Conservation (phyloP, 2,329 filamentous ascomycete genomes). For the Clarireedia monteithiana region DNA sequence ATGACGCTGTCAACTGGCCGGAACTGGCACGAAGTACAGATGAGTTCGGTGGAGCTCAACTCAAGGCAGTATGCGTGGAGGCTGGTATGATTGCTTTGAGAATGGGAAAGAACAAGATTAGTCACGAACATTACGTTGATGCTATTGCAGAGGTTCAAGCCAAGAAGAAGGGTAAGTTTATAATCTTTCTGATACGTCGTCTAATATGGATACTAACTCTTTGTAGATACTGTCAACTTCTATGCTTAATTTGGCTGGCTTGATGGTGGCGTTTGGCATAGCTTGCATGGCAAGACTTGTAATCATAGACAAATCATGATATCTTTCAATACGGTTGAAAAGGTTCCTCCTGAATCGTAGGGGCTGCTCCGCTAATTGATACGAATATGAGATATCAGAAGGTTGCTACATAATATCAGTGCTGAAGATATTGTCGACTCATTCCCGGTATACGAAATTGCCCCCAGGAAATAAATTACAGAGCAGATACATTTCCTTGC, state of each 20-base stretch:
- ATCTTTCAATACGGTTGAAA: conserved; percentile 3
- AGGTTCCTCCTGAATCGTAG: background rate
- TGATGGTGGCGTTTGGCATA: conserved; percentile 21
- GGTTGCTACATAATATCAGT: too few species aligned
- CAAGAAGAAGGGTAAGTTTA: conserved; percentile 53
- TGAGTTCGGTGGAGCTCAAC: conserved; percentile 94
- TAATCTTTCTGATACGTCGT: conserved; percentile 24
- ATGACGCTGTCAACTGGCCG: conserved; percentile 88
- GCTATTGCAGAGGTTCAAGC: conserved; percentile 93
- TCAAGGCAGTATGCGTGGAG: conserved; percentile 98
- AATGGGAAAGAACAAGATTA: conserved; percentile 91
- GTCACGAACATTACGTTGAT: conserved; percentile 97
- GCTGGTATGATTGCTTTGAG: conserved; percentile 97
- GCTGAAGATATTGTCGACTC: background rate
- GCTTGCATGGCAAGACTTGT: conserved; percentile 22
- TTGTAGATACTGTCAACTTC: conserved; percentile 25
- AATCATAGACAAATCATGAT: conserved; percentile 26
- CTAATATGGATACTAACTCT: conserved; percentile 10
- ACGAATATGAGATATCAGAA: too few species aligned
- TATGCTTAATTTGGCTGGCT: conserved; percentile 22
- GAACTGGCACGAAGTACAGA: conserved; percentile 95
- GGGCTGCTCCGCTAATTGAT: too few species aligned
- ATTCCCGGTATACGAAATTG: background rate
- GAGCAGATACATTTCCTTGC: too few species aligned
- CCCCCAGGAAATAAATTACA: background rate